These are phyloP conservation scores for Endoconidiophora polonica DNA, from an alignment of 2,329 filamentous ascomycete genomes.

Conservation along the genomic window DNA sequence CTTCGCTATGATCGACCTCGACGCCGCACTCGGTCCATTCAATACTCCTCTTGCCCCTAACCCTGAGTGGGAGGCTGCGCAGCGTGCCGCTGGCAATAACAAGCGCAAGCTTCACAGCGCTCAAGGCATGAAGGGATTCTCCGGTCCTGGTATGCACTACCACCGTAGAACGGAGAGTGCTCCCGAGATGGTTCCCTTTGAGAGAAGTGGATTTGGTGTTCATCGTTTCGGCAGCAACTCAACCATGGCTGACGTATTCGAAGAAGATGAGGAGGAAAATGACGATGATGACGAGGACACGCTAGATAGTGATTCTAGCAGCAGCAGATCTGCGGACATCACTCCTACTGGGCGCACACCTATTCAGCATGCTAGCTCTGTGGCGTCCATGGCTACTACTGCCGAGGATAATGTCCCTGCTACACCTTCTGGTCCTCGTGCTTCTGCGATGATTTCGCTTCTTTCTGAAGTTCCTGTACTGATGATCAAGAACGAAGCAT, in stretches of 20 bases:
- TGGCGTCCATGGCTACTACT: constrained; percentile 10
- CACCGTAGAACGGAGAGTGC: constrained; percentile 68
- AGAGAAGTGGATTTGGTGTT: constrained; percentile 39
- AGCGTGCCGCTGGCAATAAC: constrained; percentile 35
- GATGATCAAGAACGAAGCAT: constrained; percentile 30
- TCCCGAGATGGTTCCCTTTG: constrained; percentile 62
- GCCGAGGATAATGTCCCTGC: constrained; percentile 12
- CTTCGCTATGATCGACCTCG: constrained; percentile 78
- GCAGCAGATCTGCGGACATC: constrained; percentile 11
- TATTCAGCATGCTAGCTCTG: constrained; percentile 10
- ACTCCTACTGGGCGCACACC: constrained; percentile 9
- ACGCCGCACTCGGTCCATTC: constrained; percentile 83
- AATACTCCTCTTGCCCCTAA: constrained; percentile 57
- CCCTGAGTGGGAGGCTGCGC: constrained; percentile 50
- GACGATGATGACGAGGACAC: constrained; percentile 30
- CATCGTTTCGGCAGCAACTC: constrained; percentile 49
- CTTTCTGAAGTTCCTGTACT: constrained; percentile 3
- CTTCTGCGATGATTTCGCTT: constrained; percentile 5
- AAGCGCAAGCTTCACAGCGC: constrained; percentile 64
- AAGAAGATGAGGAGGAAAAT: constrained; percentile 61
- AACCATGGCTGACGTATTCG: constrained; percentile 74
- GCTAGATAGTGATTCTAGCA: constrained; percentile 16
- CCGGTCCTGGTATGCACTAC: constrained; percentile 54
- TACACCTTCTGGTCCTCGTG: constrained; percentile 11
- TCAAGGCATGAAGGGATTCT: constrained; percentile 51